A percentile compares a stretch with the other conserved stretches of the same genome.
phyloP scores from a whole-genome alignment of 73 alveolate species.

The Paraurostyla sp. region DNA sequence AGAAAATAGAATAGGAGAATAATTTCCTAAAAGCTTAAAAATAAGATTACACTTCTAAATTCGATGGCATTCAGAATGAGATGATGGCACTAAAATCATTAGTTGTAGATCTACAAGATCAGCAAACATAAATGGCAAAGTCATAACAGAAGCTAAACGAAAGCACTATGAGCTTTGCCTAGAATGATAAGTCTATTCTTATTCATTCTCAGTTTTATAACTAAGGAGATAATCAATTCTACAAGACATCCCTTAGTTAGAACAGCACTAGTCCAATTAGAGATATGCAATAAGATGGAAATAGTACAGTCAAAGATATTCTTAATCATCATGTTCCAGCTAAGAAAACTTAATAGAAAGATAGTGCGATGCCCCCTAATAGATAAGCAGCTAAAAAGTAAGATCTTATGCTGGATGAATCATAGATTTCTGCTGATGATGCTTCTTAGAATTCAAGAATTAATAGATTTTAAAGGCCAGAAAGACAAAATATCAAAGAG shows the following conservation, averaged over 20 bases:
- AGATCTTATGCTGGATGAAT: not conserved
- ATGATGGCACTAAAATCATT: not conserved
- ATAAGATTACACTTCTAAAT: not conserved
- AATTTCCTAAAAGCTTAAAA: not conserved
- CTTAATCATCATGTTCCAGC: too few species aligned
- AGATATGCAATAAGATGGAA: not conserved
- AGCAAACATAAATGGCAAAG: not conserved
- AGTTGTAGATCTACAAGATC: slow-evolving; percentile 17
- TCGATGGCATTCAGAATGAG: slow-evolving; percentile 7
- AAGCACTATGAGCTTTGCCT: slow-evolving; percentile 33
- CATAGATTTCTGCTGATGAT: not conserved
- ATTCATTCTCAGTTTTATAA: not conserved
- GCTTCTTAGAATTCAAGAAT: not conserved
- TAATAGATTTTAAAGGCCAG: slow-evolving; percentile 42
- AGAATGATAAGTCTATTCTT: not conserved
- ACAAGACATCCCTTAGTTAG: not conserved
- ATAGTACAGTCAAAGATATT: slow-evolving; percentile 30
- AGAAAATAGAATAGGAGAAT: not conserved
- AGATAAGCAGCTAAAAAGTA: not conserved
- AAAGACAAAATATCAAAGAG: not conserved
- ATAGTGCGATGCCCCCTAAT: too few species aligned
- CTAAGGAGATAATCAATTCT: not conserved
- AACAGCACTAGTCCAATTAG: not conserved
- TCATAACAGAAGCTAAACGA: not conserved
- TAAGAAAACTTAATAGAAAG: too few species aligned